Evolutionary conservation across 2,329 filamentous ascomycete genomes (phyloP), one percentile per base, ranked within the genome.

Genomic region (Malbranchea zuffiana): DNA sequence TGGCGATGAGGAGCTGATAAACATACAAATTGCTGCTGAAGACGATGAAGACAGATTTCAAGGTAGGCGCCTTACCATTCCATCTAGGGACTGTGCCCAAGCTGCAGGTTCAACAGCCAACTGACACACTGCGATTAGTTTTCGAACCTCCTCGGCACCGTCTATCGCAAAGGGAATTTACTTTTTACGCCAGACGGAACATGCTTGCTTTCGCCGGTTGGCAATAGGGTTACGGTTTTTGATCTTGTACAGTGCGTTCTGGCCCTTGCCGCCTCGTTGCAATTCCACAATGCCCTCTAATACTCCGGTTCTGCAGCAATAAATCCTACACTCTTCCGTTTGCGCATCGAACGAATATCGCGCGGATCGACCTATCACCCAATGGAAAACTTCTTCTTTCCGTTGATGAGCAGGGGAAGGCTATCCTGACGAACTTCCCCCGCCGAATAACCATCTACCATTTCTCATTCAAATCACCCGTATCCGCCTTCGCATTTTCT

Each of bases 11-110:
- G 23, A 33, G 6, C 19, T 24, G 29, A 30, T 2, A 6, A 13
- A 21, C 18, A 27, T 15, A 21, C 4, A 15, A n/a, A 8, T 21
- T 35, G 37, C 24, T 19, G 30, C 21, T 26, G 35, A 40, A 45
- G 44, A 71, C 46, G 43, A 98, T 98, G 90, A 98, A 96, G 82
- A 96, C 87, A 49, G 88, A 96, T 66, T 98, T 96, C 63, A 92
- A 90, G 78, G 88, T 92, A 61, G 41, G 42, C 13, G n/a, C 5
- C 19, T 4, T 11, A 5, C 4, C 15, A n/a, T 15, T 12, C 11
- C n/a, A 12, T 13, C 21, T n/a, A 2, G 6, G 8, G 7, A 4
- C 7, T 11, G 15, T 10, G 10, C 16, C 31, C 15, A 16, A 18
- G 27, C 23, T 25, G 23, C 12, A 25, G 10, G 4, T 19, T 35